Percentiles rank a stretch among this genome's conserved stretches.
phyloP scores from a whole-genome alignment of 768 basidiomycete genomes.

The Steccherinum ochraceum region DNA sequence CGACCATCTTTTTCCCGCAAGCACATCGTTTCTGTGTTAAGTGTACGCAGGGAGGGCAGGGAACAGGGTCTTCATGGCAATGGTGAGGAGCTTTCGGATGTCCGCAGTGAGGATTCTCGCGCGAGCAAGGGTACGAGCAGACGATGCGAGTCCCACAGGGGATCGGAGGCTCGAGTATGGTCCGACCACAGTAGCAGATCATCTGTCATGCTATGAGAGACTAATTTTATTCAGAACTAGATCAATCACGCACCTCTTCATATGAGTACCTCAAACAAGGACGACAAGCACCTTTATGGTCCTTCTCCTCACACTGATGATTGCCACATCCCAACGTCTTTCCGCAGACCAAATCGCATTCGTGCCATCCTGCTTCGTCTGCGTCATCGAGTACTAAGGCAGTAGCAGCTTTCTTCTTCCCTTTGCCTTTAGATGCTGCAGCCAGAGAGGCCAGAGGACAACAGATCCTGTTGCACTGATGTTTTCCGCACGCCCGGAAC shows the following conservation, averaged over 20 bases:
- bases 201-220: constrained; percentile 34
- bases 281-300: constrained; percentile 80
- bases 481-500: constrained; percentile 77
- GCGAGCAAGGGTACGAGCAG: constrained; percentile 77
- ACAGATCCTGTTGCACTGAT: constrained; percentile 79
- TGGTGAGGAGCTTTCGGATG: constrained; percentile 72
- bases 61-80: constrained; percentile 68
- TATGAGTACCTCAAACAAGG: constrained; percentile 85
- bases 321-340: constrained; percentile 69
- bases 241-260: constrained; percentile 61
- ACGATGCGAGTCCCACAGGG: constrained; percentile 76
- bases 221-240: background rate
- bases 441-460: constrained; percentile 79
- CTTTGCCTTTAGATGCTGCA: constrained; percentile 43
- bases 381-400: constrained; percentile 32
- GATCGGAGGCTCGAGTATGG: constrained; percentile 82
- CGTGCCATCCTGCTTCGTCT: constrained; percentile 67
- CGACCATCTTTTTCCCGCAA: constrained; percentile 80
- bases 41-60: constrained; percentile 85
- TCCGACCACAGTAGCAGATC: constrained; percentile 80
- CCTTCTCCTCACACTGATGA: constrained; percentile 71
- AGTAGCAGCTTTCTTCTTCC: constrained; percentile 53
- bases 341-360: constrained; percentile 78
- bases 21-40: constrained; percentile 77
- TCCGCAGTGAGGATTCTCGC: constrained; percentile 69